Evolutionary conservation across 2,329 filamentous ascomycete species (phyloP).

Genomic region (Xylariaceae sp.): DNA sequence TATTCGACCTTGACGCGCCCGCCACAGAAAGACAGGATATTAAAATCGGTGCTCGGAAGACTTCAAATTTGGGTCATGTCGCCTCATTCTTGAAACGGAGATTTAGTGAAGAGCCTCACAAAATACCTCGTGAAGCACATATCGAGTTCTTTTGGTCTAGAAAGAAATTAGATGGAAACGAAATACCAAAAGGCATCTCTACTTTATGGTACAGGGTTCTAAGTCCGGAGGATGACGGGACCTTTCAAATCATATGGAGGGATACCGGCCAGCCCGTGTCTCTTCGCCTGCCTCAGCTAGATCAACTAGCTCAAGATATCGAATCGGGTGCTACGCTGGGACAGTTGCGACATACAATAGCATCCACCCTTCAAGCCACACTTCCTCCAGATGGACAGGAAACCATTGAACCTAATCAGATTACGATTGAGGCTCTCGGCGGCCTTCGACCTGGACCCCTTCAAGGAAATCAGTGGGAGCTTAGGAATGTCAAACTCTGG

Average conservation of each 20-base stretch:
- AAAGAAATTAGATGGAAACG: neutral
- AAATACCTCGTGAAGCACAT: slow-evolving; percentile 1
- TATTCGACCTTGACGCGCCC: slow-evolving; percentile 33
- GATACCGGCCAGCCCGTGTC: slow-evolving; percentile 6
- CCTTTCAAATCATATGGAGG: slow-evolving; percentile 27
- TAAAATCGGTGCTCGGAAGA: slow-evolving; percentile 24
- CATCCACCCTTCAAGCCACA: slow-evolving; percentile 26
- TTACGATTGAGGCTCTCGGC: slow-evolving; percentile 39
- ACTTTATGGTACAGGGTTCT: slow-evolving; percentile 32
- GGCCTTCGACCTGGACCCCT: slow-evolving; percentile 40
- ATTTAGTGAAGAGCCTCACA: slow-evolving; percentile 13
- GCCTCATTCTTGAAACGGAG: slow-evolving; percentile 19
- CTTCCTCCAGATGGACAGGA: neutral
- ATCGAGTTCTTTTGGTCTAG: slow-evolving; percentile 8
- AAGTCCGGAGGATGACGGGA: slow-evolving; percentile 24
- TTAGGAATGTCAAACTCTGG: slow-evolving; percentile 38
- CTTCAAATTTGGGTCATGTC: slow-evolving; percentile 24
- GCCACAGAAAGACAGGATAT: slow-evolving; percentile 19
- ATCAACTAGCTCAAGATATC: slow-evolving; percentile 28
- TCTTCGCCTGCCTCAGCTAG: slow-evolving; percentile 20
- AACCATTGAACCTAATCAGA: slow-evolving; percentile 36
- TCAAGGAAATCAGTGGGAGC: slow-evolving; percentile 43
- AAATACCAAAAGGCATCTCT: slow-evolving; percentile 12
- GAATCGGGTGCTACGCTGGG: slow-evolving; percentile 38
- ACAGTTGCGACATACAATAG: slow-evolving; percentile 34